Evolutionary conservation across 2,329 filamentous ascomycete genomes (phyloP).

Genomic region (Diplodia intermedia): DNA sequence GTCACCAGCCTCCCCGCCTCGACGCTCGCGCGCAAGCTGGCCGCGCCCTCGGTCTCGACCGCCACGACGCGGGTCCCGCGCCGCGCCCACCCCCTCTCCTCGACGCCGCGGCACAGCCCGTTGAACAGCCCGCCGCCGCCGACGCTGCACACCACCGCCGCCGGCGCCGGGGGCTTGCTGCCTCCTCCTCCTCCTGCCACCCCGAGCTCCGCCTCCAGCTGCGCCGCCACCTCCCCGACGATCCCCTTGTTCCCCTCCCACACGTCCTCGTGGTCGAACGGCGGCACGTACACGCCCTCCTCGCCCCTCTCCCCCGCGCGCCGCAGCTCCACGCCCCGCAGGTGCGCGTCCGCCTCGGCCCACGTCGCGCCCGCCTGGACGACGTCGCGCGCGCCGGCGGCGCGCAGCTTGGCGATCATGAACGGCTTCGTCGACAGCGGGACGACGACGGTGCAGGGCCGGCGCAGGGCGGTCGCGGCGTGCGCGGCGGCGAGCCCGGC

Average conservation of each 20-base stretch:
- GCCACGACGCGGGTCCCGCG: conserved; percentile 63
- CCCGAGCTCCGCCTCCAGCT: conserved; percentile 50
- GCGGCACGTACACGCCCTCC: conserved; percentile 68
- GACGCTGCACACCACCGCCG: conserved; percentile 77
- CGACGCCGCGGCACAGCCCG: conserved; percentile 74
- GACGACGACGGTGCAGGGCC: conserved; percentile 77
- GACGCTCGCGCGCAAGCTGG: conserved; percentile 71
- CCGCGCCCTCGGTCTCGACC: conserved; percentile 77
- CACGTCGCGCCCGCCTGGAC: conserved; percentile 72
- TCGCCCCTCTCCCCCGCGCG: conserved; percentile 35
- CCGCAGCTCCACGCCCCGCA: conserved; percentile 61
- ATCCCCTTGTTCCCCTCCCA: conserved; percentile 72
- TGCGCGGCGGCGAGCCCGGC: conserved; percentile 82
- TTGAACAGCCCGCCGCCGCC: conserved; percentile 84
- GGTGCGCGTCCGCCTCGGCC: conserved; percentile 71
- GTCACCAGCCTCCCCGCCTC: conserved; percentile 62
- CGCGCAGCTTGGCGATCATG: conserved; percentile 74
- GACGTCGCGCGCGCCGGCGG: conserved; percentile 71
- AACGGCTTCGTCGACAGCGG: conserved; percentile 68
- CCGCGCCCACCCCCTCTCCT: conserved; percentile 43
- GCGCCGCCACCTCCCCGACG: conserved; percentile 58
- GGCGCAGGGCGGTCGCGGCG: conserved; percentile 68
- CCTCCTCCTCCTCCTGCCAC: too few species aligned
- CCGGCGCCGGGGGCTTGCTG: conserved; percentile 56
- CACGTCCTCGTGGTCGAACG: conserved; percentile 72